These are phyloP conservation scores for Colletotrichum musicola DNA, from an alignment of 2,329 filamentous ascomycete genomes.

Conservation along the genomic window DNA sequence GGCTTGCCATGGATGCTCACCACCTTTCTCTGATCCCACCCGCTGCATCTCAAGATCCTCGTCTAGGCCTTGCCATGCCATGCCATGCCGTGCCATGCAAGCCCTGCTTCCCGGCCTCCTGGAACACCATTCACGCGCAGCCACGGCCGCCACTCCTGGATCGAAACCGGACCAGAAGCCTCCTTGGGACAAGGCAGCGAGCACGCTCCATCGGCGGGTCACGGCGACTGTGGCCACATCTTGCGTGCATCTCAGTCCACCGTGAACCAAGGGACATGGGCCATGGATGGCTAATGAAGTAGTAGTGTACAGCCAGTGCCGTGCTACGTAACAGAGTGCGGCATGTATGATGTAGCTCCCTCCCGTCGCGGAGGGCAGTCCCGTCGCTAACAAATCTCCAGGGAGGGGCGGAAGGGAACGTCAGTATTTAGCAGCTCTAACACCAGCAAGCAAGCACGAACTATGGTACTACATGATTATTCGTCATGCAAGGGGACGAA, in stretches of 20 bases:
- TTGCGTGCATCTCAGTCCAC: conserved; percentile 37
- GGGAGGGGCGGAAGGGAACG: conserved; percentile 10
- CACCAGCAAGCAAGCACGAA: conserved; percentile 4
- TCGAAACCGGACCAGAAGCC: conserved; percentile 28
- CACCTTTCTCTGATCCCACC: conserved; percentile 32
- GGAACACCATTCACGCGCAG: conserved; percentile 34
- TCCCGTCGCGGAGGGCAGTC: neutral
- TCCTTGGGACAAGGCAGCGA: conserved; percentile 32
- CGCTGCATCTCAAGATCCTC: conserved; percentile 39
- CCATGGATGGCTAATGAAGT: conserved; percentile 2
- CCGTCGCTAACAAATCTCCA: conserved; percentile 22
- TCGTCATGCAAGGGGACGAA: conserved; percentile 6
- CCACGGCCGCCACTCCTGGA: conserved; percentile 32
- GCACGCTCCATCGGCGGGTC: conserved; percentile 22
- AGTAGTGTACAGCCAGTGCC: neutral
- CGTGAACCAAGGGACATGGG: neutral
- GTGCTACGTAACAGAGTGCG: neutral
- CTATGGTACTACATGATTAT: neutral
- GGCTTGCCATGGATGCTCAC: conserved; percentile 34
- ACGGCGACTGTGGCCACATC: conserved; percentile 25
- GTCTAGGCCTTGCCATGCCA: conserved; percentile 32
- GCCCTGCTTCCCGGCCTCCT: conserved; percentile 33
- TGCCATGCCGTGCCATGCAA: conserved; percentile 35
- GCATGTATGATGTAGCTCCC: conserved; percentile 5
- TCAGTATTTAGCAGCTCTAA: conserved; percentile 7